Evolutionary conservation across 2,329 filamentous ascomycete genomes (phyloP).

Genomic region (Cordyceps cicadae): DNA sequence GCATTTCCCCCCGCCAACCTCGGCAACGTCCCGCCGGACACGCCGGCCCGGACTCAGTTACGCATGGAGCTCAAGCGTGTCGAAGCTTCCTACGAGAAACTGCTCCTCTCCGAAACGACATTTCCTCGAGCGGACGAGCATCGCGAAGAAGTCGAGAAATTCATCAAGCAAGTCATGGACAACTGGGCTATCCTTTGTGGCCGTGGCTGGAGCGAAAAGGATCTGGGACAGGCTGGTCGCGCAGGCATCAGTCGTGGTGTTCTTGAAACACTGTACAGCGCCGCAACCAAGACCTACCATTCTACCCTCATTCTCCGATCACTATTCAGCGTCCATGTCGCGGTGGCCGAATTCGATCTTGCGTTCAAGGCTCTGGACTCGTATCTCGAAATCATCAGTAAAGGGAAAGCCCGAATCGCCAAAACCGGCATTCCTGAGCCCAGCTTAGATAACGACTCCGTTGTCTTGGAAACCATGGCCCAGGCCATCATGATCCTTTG

Average conservation of each 20-base stretch:
- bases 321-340: constrained; percentile 79
- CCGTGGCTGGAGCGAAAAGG: constrained; percentile 68
- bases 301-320: constrained; percentile 81
- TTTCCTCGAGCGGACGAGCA: constrained; percentile 80
- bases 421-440: constrained; percentile 66
- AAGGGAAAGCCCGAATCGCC: constrained; percentile 73
- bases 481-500: constrained; percentile 75
- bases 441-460: constrained; percentile 70
- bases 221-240: constrained; percentile 75
- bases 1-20: constrained; percentile 47
- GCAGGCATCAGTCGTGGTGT: constrained; percentile 66
- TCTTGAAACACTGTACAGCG: constrained; percentile 81
- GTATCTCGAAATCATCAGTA: constrained; percentile 80
- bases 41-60: constrained; percentile 55
- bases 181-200: constrained; percentile 85
- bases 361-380: constrained; percentile 87
- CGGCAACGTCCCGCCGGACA: constrained; percentile 33
- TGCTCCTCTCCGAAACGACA: constrained; percentile 67
- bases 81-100: constrained; percentile 69
- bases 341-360: constrained; percentile 84
- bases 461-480: constrained; percentile 67
- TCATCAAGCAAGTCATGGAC: constrained; percentile 67
- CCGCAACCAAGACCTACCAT: constrained; percentile 89
- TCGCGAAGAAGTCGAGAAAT: constrained; percentile 72
- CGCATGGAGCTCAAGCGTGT: constrained; percentile 70